phyloP scores from a whole-genome alignment of 257 asterid genomes.

The Ballota nigra region DNA sequence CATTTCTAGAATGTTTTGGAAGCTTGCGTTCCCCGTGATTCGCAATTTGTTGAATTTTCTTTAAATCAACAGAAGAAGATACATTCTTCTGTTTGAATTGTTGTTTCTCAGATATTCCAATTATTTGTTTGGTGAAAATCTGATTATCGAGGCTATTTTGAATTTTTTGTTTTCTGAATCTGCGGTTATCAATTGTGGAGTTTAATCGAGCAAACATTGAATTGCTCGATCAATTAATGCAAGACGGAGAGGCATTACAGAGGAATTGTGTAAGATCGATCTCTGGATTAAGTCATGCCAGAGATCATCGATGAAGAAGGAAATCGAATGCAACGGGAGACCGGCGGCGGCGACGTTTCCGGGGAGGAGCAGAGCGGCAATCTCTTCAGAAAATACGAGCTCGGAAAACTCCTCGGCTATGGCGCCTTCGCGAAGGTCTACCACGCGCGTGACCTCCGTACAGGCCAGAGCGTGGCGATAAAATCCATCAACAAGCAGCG shows the following conservation, averaged over 20 bases:
- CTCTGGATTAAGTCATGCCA: constrained; percentile 32
- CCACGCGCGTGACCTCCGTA: constrained; percentile 50
- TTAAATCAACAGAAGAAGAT: neutral
- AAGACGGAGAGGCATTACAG: neutral
- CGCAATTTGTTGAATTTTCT: neutral
- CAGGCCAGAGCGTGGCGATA: constrained; percentile 64
- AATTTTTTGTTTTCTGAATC: neutral
- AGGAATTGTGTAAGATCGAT: neutral
- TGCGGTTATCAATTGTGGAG: neutral
- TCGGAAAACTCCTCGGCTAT: constrained; percentile 64
- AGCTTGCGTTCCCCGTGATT: constrained; percentile 20
- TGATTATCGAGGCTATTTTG: neutral
- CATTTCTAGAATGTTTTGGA: neutral
- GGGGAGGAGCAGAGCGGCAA: constrained; percentile 16
- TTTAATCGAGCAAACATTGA: constrained; percentile 21
- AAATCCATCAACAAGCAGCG: constrained; percentile 62
- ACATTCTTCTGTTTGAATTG: neutral
- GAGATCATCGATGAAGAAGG: constrained; percentile 20
- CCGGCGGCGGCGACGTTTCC: neutral
- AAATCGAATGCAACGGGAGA: neutral
- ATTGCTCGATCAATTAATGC: constrained; percentile 36
- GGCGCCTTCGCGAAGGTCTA: constrained; percentile 86
- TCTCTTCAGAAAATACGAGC: constrained; percentile 58
- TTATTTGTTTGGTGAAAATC: too few species aligned
- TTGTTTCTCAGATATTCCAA: neutral